These are phyloP conservation scores for Uronychia setigera DNA, from an alignment of 73 alveolate genomes.

Conservation along the genomic window DNA sequence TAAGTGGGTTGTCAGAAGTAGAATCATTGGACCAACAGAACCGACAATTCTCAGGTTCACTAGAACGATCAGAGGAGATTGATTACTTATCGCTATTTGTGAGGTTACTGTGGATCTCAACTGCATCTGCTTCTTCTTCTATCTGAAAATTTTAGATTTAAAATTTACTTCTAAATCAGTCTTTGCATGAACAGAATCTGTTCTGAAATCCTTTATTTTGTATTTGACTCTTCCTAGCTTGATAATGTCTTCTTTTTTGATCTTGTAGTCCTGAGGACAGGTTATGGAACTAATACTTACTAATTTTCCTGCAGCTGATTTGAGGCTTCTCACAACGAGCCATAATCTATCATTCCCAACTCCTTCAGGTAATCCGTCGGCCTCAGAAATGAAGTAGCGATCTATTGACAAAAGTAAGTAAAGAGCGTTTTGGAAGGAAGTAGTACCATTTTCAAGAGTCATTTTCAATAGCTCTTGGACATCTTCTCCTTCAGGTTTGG, in stretches of 20 bases:
- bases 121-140: neutral
- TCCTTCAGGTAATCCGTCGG: neutral
- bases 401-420: too few relatives aligned
- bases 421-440: too few relatives aligned
- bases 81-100: neutral
- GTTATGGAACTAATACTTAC: neutral
- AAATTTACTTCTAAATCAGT: neutral
- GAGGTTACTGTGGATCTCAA: neutral
- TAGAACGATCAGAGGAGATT: neutral
- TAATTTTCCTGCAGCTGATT: slow-evolving; percentile 4
- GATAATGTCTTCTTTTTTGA: slow-evolving; percentile 73
- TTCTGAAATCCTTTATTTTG: slow-evolving; percentile 62
- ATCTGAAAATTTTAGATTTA: neutral
- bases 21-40: slow-evolving; percentile 82
- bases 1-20: slow-evolving; percentile 78
- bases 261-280: slow-evolving; percentile 53
- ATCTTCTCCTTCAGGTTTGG: neutral
- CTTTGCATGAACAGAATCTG: slow-evolving; percentile 10
- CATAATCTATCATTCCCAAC: slow-evolving; percentile 34
- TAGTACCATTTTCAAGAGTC: neutral
- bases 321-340: slow-evolving; percentile 40
- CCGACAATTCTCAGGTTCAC: slow-evolving; percentile 54
- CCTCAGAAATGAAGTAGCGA: neutral
- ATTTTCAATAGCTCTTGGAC: neutral
- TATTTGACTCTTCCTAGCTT: slow-evolving; percentile 76